phyloP scores from a whole-genome alignment of 768 basidiomycete genomes.

The Collybia mongolica region DNA sequence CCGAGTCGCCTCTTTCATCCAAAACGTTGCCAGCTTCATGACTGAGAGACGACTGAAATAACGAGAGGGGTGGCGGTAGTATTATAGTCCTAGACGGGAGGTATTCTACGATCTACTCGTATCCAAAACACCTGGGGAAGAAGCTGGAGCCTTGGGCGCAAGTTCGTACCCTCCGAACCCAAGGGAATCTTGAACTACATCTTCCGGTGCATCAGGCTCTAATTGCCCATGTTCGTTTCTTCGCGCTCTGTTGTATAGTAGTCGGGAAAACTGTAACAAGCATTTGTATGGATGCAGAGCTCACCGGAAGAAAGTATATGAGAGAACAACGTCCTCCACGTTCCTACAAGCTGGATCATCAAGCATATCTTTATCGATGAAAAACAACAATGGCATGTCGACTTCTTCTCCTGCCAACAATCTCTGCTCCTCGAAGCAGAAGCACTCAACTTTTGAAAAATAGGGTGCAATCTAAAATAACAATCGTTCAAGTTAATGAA shows the following conservation, averaged over 20 bases:
- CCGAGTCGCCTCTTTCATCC: too few species aligned
- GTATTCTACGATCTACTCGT: conserved; percentile 3
- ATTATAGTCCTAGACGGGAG: conserved; percentile 1
- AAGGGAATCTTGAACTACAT: conserved; percentile 74
- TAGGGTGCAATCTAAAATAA: conserved; percentile 84
- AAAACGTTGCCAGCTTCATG: too few species aligned
- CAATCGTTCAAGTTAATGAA: background rate
- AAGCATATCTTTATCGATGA: conserved; percentile 95
- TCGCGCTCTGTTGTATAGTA: conserved; percentile 64
- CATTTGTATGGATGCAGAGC: conserved; percentile 17
- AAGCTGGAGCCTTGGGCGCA: conserved; percentile 35
- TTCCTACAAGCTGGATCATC: conserved; percentile 89
- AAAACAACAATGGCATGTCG: conserved; percentile 97
- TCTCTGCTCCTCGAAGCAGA: conserved; percentile 99
- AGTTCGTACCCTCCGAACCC: conserved; percentile 71
- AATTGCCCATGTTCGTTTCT: conserved; percentile 83
- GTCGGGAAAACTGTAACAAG: background rate
- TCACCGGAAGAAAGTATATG: conserved; percentile 97
- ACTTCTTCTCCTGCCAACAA: conserved; percentile 94
- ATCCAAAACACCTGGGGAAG: too few species aligned
- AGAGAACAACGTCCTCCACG: conserved; percentile 89
- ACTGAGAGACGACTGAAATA: background rate
- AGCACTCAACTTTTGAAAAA: conserved; percentile 99
- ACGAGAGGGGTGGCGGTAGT: conserved; percentile 1
- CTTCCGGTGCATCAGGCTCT: conserved; percentile 86